Conservation (phyloP, 2,329 filamentous ascomycete species). For the Talaromyces sp. region DNA sequence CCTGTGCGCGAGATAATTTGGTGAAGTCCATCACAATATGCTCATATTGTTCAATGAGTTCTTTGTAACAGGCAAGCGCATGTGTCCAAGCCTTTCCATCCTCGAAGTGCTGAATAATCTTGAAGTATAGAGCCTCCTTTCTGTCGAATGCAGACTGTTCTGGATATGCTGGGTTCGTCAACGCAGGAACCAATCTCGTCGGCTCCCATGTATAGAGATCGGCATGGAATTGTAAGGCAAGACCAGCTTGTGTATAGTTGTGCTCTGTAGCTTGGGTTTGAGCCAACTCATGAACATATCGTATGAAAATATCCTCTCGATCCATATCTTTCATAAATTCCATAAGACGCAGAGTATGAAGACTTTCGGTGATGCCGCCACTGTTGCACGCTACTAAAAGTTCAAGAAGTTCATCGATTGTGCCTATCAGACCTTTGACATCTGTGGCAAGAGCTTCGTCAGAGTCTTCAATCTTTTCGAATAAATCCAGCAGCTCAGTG, state of each 20-base stretch:
- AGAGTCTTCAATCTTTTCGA: constrained; percentile 64
- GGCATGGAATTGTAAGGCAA: constrained; percentile 84
- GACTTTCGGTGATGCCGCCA: constrained; percentile 69
- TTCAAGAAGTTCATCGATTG: constrained; percentile 85
- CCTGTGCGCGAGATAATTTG: constrained; percentile 83
- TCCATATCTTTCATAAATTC: constrained; percentile 96
- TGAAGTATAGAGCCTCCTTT: constrained; percentile 86
- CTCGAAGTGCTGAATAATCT: constrained; percentile 93
- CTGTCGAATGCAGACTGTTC: constrained; percentile 85
- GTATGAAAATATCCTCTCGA: constrained; percentile 93
- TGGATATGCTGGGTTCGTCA: constrained; percentile 73
- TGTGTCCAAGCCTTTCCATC: constrained; percentile 92
- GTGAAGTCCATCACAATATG: constrained; percentile 83
- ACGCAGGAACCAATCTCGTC: constrained; percentile 59
- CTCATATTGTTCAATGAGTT: constrained; percentile 89
- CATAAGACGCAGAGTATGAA: constrained; percentile 88
- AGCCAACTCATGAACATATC: constrained; percentile 90
- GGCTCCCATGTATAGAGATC: constrained; percentile 92
- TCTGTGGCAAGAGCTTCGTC: constrained; percentile 73
- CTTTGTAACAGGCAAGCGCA: constrained; percentile 81
- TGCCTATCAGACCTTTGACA: constrained; percentile 73
- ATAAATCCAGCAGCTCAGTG: constrained; percentile 75
- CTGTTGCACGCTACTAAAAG: constrained; percentile 86
- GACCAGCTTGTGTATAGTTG: constrained; percentile 81
- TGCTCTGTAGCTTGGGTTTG: constrained; percentile 69